Evolutionary conservation across 1,284 basidiomycete genomes (phyloP), one percentile per base, ranked within the genome.

Genomic region (Coniferiporia sulphurascens): DNA sequence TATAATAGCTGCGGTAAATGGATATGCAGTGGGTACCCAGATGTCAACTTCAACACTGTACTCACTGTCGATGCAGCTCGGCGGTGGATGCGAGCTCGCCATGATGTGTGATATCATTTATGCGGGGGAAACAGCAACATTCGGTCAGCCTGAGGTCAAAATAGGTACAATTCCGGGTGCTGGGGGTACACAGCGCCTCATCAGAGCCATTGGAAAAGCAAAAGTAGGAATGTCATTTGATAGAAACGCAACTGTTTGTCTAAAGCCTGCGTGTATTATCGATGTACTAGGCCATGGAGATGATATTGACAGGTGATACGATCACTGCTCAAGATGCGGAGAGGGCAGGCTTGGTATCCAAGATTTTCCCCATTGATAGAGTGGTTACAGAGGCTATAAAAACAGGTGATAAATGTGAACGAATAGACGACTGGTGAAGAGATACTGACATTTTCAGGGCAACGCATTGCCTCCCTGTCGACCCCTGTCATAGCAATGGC

Each of bases 121-220:
- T 62, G 83, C 82, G n/a, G 77, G 81, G 1, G 76, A 78, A 9
- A 78, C 72, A 44, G 83, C 86, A 17, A 75, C 74, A 45, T 86
- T 87, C 64, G 84, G 82, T 49, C 86, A 86, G 66, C 86, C 86
- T 36, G 85, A 87, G 68, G 83, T 87, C 72, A 86, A 82, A 64
- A 78, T 88, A 52, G 86, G 86, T 59, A 85, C 86, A 55, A 87
- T 88, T 62, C 86, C 86, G 22, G 83, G 84, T 7, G 81, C 79
- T 15, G 81, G 81, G 22, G 82, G 82, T 19, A 81, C 82, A 0
- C 82, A 84, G 64, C 75, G 80, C 52, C 76, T 87, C 17, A 81
- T 82, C 46, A 75, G 76, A 51, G 79, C 84, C 10, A 76, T 87
- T 56, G 85, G 85, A 59, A 87, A 86, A 70, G 78, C 81, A 17